phyloP scores from a whole-genome alignment of 176 grass and related monocot genomes.

The Zoysia japonica region DNA sequence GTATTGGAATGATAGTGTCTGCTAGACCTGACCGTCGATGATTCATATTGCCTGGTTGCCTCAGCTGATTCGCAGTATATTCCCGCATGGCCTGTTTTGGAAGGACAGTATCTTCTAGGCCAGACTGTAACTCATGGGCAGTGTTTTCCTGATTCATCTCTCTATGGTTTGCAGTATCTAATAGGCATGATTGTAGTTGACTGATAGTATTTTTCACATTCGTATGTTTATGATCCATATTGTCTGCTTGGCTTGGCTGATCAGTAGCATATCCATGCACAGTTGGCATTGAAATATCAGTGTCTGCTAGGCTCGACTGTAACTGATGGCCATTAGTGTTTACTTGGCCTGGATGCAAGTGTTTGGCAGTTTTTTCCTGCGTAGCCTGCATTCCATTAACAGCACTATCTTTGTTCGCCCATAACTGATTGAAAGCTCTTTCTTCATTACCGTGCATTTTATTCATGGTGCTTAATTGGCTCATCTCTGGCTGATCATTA shows the following conservation, averaged over 20 bases:
- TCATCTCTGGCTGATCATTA: conserved; percentile 8
- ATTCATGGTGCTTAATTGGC: conserved; percentile 18
- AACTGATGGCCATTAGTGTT: conserved; percentile 27
- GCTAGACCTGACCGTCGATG: background rate
- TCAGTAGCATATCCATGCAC: background rate
- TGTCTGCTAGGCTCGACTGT: background rate
- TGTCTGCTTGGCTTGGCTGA: conserved; percentile 23
- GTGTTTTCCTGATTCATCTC: background rate
- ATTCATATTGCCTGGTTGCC: too few relatives aligned
- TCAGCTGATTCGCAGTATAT: background rate
- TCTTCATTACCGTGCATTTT: conserved; percentile 17
- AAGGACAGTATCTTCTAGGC: background rate
- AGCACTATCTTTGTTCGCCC: conserved; percentile 18
- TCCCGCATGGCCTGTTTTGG: conserved; percentile 17
- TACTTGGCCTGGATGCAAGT: conserved; percentile 28
- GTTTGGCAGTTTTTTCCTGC: conserved; percentile 26
- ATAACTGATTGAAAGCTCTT: conserved; percentile 18
- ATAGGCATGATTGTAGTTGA: background rate
- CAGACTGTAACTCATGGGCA: background rate
- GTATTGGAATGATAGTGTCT: conserved; percentile 15
- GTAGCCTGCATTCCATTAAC: conserved; percentile 7
- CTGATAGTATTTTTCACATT: background rate
- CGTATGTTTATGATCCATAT: conserved; percentile 13
- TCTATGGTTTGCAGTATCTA: background rate
- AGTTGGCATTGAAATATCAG: background rate